Evolutionary conservation across 805 yeast species (phyloP).

Genomic region (Blastobotrys terrestris): DNA sequence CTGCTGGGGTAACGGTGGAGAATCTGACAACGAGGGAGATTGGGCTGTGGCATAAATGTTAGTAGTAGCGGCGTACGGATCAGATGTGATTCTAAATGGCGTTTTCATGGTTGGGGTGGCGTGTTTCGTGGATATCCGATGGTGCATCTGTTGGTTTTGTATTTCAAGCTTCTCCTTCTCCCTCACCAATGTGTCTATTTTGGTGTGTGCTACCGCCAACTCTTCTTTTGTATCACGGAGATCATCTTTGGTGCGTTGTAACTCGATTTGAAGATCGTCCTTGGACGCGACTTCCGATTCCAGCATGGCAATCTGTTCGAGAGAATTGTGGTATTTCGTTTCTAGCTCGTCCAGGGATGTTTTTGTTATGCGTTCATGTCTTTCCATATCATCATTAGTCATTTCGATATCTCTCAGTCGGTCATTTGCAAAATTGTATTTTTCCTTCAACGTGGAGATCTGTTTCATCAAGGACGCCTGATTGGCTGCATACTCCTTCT

Average conservation of each 20-base stretch:
- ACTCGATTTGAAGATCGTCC: constrained; percentile 24
- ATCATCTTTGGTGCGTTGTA: constrained; percentile 31
- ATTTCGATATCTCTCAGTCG: constrained; percentile 39
- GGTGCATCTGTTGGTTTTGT: background rate
- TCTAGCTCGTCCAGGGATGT: constrained; percentile 33
- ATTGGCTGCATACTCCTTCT: constrained; percentile 24
- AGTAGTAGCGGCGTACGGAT: constrained; percentile 4
- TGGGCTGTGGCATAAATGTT: constrained; percentile 2
- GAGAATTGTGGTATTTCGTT: constrained; percentile 30
- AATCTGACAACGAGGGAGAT: background rate
- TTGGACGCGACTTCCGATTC: constrained; percentile 34
- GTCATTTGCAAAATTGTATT: constrained; percentile 27
- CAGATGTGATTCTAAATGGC: constrained; percentile 2
- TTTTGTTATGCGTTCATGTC: constrained; percentile 34
- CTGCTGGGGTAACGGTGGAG: background rate
- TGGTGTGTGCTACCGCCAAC: constrained; percentile 16
- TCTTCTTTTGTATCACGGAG: constrained; percentile 32
- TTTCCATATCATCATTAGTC: constrained; percentile 40
- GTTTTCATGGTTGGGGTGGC: background rate
- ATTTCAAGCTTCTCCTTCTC: constrained; percentile 5
- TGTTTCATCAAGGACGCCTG: constrained; percentile 23
- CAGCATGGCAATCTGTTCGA: constrained; percentile 36
- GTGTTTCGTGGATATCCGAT: background rate
- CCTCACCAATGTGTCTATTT: constrained; percentile 7
- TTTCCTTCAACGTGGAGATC: constrained; percentile 27